Evolutionary conservation across 129 eudicot genomes (phyloP), one percentile per base, ranked within the genome.

Genomic region (Artemisia argyi): DNA sequence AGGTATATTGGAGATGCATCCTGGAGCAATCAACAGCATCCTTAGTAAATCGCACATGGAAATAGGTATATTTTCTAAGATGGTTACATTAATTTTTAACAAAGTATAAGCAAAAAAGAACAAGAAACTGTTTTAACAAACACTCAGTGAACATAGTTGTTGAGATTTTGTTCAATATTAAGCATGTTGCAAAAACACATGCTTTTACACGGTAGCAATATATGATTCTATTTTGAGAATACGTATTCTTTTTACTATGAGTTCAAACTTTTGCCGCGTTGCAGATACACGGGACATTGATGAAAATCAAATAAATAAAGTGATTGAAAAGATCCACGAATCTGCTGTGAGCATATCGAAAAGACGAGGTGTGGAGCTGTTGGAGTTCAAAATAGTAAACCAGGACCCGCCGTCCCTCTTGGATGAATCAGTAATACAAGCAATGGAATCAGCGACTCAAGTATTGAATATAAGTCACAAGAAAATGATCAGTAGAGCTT

Each of bases 401-500:
- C 95, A 93, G 83, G 98, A 93, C 70, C 98, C 97, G 50, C 97
- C 98, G 6, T 93, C 98, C 26, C 86, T 82, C 66, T 89, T 96
- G 4, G 88, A 88, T 7, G 86, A 83, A 22, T 82, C 76, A 3
- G 86, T 94, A 47, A 84, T 79, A 28, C 71, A 74, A 61, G 96
- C 97, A 73, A 81, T 90, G 80, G 96, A 85, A 83, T 87, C 82
- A n/a, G 86, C 98, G n/a, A 79, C 87, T 35, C 75, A 73, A 56
- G 86, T 82, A 57, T 75, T 94, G 51, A 83, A 90, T 50, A 72
- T 94, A 78, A 54, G 79, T 71, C 52, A 84, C 79, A 94, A 90
- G 78, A 81, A 79, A 77, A 94, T 94, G 98, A 91, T 94, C 64
- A 94, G 98, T 75, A 82, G 98, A 84, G 98, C 98, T 61, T 94